Conservation (phyloP, 176 grass and related monocot species). For the Panicum miliaceum region DNA sequence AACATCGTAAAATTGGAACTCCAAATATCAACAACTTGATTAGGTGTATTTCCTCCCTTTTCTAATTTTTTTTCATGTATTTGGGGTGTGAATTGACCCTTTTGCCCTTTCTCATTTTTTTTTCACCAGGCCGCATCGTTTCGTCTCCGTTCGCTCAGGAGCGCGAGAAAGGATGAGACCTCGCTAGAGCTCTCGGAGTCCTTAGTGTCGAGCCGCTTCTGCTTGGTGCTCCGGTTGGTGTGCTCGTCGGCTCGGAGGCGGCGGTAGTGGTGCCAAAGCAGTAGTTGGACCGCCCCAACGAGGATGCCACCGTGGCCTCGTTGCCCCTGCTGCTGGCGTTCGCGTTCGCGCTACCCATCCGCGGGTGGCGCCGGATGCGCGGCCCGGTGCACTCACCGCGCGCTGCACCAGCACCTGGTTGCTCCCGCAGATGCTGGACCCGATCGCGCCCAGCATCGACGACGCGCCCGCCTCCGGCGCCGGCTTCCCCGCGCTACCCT, state of each 20-base stretch:
- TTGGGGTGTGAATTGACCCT: no score
- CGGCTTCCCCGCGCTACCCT: neutral
- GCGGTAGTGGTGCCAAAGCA: constrained; percentile 49
- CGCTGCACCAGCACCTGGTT: constrained; percentile 59
- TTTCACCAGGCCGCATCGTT: no score
- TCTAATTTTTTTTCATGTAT: no score
- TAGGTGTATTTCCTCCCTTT: no score
- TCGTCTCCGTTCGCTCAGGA: no score
- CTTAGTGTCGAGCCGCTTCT: constrained; percentile 75
- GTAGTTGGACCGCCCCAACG: constrained; percentile 59
- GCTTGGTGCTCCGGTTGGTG: constrained; percentile 69
- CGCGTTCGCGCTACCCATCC: constrained; percentile 51
- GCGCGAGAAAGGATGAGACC: neutral
- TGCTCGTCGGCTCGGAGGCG: constrained; percentile 59
- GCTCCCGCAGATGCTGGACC: constrained; percentile 78
- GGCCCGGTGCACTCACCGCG: constrained; percentile 36
- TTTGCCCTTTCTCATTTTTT: no score
- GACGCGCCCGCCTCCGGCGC: constrained; percentile 34
- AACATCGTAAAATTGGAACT: no score
- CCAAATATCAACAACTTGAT: no score
- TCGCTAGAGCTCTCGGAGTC: constrained; percentile 77
- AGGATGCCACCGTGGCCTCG: constrained; percentile 44
- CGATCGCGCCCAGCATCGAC: constrained; percentile 64
- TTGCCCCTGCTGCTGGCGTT: constrained; percentile 13
- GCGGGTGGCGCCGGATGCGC: neutral